A percentile compares a stretch with the other conserved stretches of the same genome.
Evolutionary conservation across 2,329 filamentous ascomycete species (phyloP).

Genomic region (Colletotrichum magnum): DNA sequence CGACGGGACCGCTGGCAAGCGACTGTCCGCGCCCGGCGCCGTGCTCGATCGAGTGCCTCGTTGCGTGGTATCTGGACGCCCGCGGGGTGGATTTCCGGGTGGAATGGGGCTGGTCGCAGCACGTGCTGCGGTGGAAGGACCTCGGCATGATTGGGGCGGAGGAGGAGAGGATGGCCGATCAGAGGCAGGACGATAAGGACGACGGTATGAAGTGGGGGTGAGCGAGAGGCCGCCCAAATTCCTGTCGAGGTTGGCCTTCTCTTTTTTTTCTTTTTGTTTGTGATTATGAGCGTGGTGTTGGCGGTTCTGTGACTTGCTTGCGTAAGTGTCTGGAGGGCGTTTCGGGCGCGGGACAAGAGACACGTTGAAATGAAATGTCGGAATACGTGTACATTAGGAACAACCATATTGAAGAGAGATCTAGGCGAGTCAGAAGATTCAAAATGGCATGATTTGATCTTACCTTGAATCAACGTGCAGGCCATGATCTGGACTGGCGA

Average conservation of each 20-base stretch:
- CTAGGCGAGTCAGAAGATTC: no score
- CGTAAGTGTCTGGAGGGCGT: neutral
- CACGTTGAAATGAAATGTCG: neutral
- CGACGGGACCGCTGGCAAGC: conserved; percentile 27
- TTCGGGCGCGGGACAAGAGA: neutral
- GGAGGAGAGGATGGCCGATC: conserved; percentile 31
- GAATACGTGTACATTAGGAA: no score
- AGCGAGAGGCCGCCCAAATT: neutral
- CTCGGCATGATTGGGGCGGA: conserved; percentile 26
- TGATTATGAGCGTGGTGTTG: conserved; percentile 28
- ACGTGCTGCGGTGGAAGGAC: conserved; percentile 22
- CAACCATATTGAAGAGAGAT: no score
- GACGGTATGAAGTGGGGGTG: conserved; percentile 30
- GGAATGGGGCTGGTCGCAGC: conserved; percentile 40
- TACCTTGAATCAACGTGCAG: no score
- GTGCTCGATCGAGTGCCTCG: conserved; percentile 41
- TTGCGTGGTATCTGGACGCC: conserved; percentile 40
- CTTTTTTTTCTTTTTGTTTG: neutral
- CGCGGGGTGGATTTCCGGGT: conserved; percentile 37
- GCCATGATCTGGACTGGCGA: no score
- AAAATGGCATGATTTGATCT: no score
- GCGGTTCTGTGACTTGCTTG: neutral
- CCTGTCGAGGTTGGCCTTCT: neutral
- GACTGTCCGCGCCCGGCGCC: conserved; percentile 37
- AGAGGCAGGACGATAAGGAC: conserved; percentile 4